Evolutionary conservation across 2,329 filamentous ascomycete genomes (phyloP), one percentile per base, ranked within the genome.

Genomic region (Hortaea sp.): DNA sequence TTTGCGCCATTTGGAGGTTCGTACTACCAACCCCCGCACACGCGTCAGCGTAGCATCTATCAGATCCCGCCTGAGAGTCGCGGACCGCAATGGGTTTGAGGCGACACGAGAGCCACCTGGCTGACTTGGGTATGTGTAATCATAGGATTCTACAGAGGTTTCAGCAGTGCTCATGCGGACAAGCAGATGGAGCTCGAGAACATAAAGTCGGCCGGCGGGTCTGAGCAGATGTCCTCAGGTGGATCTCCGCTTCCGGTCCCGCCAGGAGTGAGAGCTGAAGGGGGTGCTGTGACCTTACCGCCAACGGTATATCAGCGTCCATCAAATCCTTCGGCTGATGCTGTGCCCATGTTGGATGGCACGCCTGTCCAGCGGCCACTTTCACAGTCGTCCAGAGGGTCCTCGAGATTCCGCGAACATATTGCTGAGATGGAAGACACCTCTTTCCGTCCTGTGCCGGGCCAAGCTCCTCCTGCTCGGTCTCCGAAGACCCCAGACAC

Each of bases 1-100:
- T 61, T 59, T 42, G 52, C 52, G 34, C 49, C 55, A 13, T 53
- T 53, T 44, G 60, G 57, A 58, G 59, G 59, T 61, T 50, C 54
- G 57, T 52, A 47, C 38, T 47, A 49, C 30, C 39, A 46, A 45
- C 53, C 50, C 45, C 48, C 50, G 42, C 53, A 55, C 42, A 54
- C 56, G 38, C 49, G 54, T 30, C 56, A 58, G 51, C 54, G 57
- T 45, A 58, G 54, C 49, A 52, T 57, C 42, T 57, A 55, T 42
- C 50, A 47, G 40, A 52, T 53, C 29, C 32, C 32, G 4, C 45
- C 39, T 32, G 50, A 57, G 42, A 47, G 50, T 35, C 46, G 50
- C 41, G 49, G 46, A 40, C 51, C 46, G 31, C 41, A 42, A n/a
- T 57, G 51, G 51, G 53, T 58, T 52, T 58, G 54, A 59, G 52